Evolutionary conservation across 192 early-diverging fungal genomes (phyloP), one percentile per base, ranked within the genome.

Genomic region (Borealophlyctis nickersoniae): DNA sequence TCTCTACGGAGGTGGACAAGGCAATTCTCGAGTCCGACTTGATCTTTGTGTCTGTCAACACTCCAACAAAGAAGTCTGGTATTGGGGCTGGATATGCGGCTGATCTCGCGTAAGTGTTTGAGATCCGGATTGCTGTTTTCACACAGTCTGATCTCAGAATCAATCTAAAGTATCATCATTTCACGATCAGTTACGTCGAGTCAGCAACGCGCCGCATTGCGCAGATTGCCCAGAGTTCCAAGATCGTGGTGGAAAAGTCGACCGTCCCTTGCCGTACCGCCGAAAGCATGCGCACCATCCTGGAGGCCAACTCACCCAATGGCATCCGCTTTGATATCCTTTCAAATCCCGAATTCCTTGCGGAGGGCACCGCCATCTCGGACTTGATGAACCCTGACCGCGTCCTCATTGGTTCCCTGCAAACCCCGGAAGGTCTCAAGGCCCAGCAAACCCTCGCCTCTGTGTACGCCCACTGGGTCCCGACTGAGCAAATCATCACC

Each of bases 321-420:
- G 78, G 77, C 33, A 86, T 93, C 32, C 77, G 75, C 31, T 94
- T 96, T 69, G 85, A 88, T 60, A 92, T 96, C 52, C 78, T 94
- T 49, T 91, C 92, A 16, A 96, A 96, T 76, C 94, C 94, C 23
- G 94, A 96, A 81, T 96, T 96, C 77, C 83, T 96, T 63, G 91
- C 92, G 65, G 94, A 96, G 74, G 94, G 92, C 50, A 92, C 92
- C 22, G 92, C 92, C 23, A 85, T 95, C 53, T 75, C 67, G 24
- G 92, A 96, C 71, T 78, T 96, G 52, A 64, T 91, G 31, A 68
- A 85, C 65, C 94, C 94, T 13, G 94, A 95, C 77, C 88, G 94
- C 56, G 90, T 95, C 28, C 78, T 97, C 33, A 95, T 95, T 73
- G 91, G 93, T 63, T 85, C 86, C 31, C 77, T 88, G 52, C 84